Evolutionary conservation across 129 eudicot genomes (phyloP).

Genomic region (Chrysanthemum seticuspe): DNA sequence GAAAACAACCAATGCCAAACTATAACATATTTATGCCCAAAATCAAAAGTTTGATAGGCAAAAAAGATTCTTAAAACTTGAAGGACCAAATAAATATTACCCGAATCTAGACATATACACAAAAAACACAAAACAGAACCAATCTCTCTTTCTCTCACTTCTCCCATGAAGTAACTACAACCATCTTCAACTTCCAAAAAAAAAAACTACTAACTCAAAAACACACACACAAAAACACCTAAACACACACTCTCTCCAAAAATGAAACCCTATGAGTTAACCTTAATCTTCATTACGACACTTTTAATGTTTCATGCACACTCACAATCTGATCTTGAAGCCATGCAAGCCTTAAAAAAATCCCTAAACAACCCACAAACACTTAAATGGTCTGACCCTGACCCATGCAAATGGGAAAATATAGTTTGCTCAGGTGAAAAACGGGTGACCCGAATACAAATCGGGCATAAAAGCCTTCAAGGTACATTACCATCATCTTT

Average conservation of each 20-base stretch:
- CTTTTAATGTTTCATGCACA: slow-evolving; percentile 26
- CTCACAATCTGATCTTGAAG: slow-evolving; percentile 53
- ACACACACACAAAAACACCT: slow-evolving; percentile 3
- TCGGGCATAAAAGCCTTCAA: slow-evolving; percentile 62
- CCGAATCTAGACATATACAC: slow-evolving; percentile 21
- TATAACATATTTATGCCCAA: not conserved
- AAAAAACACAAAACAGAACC: not conserved
- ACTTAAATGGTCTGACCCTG: slow-evolving; percentile 72
- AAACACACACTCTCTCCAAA: slow-evolving; percentile 16
- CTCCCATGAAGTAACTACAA: not conserved
- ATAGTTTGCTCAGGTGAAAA: slow-evolving; percentile 54
- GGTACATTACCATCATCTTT: slow-evolving; percentile 73
- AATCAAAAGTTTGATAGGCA: not conserved
- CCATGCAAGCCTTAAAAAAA: slow-evolving; percentile 68
- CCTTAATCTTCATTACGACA: slow-evolving; percentile 35
- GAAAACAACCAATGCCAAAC: not conserved
- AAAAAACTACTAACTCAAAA: too few relatives aligned
- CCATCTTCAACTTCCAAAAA: slow-evolving; percentile 22
- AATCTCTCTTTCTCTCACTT: not conserved
- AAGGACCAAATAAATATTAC: slow-evolving; percentile 28
- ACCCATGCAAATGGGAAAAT: slow-evolving; percentile 79
- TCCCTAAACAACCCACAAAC: slow-evolving; percentile 47
- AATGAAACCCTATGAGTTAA: slow-evolving; percentile 41
- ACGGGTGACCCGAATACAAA: slow-evolving; percentile 80
- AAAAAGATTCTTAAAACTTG: slow-evolving; percentile 24